phyloP scores from a whole-genome alignment of 441 rosid species.

The Theobroma grandiflorum region DNA sequence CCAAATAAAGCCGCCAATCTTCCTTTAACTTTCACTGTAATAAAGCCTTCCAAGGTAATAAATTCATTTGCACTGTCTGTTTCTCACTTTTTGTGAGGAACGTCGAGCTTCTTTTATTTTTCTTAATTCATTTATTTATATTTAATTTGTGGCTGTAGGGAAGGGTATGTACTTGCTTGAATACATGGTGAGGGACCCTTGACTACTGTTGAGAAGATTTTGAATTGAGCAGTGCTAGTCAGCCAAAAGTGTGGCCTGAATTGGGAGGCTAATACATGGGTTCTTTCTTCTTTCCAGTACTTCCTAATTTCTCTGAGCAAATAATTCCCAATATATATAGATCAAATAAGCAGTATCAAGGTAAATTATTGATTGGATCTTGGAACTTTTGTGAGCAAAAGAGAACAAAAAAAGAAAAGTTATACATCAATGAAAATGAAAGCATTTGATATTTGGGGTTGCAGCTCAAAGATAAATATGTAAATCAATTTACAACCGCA shows the following conservation, averaged over 20 bases:
- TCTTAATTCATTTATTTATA: no score
- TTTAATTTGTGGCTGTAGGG: neutral
- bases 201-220: neutral
- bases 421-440: no score
- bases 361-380: no score
- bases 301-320: no score
- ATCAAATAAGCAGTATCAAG: no score
- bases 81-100: neutral
- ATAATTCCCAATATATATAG: no score
- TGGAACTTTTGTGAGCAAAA: no score
- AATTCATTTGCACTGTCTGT: neutral
- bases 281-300: neutral
- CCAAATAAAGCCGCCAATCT: neutral
- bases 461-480: no score
- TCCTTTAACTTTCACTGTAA: neutral
- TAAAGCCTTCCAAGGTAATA: neutral
- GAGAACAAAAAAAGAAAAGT: no score
- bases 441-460: no score
- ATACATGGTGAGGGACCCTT: neutral
- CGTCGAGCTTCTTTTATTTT: neutral
- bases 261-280: neutral
- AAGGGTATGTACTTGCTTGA: neutral
- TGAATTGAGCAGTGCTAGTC: no score
- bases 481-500: no score
- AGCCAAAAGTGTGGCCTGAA: neutral